These are phyloP conservation scores for Hypoxylon sp. DNA, from an alignment of 2,329 filamentous ascomycete species.

Conservation along the genomic window DNA sequence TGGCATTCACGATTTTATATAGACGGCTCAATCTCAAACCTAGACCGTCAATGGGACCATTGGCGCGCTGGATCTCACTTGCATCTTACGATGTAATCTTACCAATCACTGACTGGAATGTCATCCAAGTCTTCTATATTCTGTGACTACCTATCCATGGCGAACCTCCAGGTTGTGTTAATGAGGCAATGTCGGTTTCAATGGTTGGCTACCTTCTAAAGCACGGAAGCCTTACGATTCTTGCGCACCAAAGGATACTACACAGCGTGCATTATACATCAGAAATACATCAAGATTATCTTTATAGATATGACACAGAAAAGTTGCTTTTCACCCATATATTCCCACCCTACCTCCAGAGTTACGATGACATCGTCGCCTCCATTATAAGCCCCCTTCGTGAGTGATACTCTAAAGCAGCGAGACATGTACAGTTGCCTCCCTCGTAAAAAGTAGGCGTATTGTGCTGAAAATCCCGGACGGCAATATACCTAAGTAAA, in stretches of 20 bases:
- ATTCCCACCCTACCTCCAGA: background rate
- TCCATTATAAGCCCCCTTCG: background rate
- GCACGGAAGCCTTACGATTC: background rate
- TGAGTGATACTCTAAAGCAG: background rate
- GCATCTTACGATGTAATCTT: constrained; percentile 25
- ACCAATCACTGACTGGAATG: constrained; percentile 3
- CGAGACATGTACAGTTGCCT: background rate
- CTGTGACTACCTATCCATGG: background rate
- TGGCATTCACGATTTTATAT: constrained; percentile 9
- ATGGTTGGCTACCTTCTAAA: background rate
- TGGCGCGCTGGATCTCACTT: constrained; percentile 17
- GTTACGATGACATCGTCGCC: background rate
- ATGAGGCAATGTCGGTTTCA: background rate
- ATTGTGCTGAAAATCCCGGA: background rate
- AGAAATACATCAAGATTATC: background rate
- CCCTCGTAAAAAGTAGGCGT: background rate
- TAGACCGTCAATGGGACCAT: constrained; percentile 12
- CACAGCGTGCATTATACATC: background rate
- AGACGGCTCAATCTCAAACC: constrained; percentile 10
- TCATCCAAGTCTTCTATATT: background rate
- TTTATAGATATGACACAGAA: background rate
- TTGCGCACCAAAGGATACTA: background rate
- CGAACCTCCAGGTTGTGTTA: background rate
- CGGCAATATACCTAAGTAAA: background rate
- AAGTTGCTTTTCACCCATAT: background rate